These are phyloP conservation scores for Celoporthe dispersa DNA, from an alignment of 2,329 filamentous ascomycete species.

Conservation along the genomic window DNA sequence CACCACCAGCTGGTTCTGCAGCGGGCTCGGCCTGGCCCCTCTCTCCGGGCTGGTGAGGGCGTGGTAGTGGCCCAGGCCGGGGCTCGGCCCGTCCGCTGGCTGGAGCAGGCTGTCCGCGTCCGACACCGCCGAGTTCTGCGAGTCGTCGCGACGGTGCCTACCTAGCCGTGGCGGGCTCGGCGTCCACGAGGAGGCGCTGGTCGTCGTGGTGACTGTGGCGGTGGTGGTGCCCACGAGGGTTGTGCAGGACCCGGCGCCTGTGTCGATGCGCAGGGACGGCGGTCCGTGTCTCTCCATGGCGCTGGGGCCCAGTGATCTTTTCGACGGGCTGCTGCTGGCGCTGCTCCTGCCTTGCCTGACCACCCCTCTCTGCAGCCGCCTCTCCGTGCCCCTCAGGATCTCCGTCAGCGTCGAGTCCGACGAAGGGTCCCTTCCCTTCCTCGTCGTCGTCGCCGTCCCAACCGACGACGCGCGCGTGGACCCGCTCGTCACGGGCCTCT, in stretches of 20 bases:
- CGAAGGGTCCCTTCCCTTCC: slow-evolving; percentile 35
- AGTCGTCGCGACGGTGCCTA: slow-evolving; percentile 38
- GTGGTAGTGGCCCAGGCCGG: slow-evolving; percentile 39
- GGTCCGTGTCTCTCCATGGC: slow-evolving; percentile 37
- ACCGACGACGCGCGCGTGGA: slow-evolving; percentile 14
- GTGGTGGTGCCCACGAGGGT: slow-evolving; percentile 18
- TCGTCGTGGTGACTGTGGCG: background rate
- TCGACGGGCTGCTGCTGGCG: slow-evolving; percentile 1
- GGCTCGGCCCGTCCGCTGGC: slow-evolving; percentile 41
- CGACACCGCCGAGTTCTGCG: slow-evolving; percentile 41
- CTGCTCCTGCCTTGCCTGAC: slow-evolving; percentile 16
- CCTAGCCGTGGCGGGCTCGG: slow-evolving; percentile 38
- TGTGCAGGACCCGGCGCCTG: slow-evolving; percentile 12
- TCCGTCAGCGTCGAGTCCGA: slow-evolving; percentile 55
- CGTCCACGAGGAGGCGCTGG: slow-evolving; percentile 30
- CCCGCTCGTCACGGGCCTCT: slow-evolving; percentile 20
- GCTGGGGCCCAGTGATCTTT: slow-evolving; percentile 12
- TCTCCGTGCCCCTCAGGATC: slow-evolving; percentile 58
- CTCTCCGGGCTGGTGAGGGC: slow-evolving; percentile 50
- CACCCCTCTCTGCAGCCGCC: slow-evolving; percentile 46
- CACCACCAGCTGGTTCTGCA: background rate
- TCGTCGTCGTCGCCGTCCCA: slow-evolving; percentile 31
- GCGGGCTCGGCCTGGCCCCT: slow-evolving; percentile 28
- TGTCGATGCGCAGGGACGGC: slow-evolving; percentile 17
- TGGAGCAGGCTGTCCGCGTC: slow-evolving; percentile 49